Percentiles rank a stretch among this genome's conserved stretches.
Evolutionary conservation across 371 early-diverging fungal species (phyloP).

Genomic region (Mortierella sp.): DNA sequence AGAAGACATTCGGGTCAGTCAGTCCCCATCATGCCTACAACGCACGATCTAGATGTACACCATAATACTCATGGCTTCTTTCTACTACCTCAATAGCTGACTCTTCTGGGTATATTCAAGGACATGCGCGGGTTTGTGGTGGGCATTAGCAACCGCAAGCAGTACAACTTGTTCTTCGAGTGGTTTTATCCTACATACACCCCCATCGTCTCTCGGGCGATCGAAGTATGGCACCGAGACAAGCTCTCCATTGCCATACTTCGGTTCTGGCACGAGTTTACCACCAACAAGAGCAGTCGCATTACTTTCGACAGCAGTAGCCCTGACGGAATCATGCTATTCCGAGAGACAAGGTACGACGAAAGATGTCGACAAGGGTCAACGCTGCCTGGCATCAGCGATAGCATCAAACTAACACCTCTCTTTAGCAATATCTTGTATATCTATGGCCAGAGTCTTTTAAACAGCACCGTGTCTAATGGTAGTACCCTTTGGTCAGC

Average conservation of each 20-base stretch:
- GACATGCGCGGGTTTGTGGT: conserved; percentile 85
- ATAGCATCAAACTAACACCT: background rate
- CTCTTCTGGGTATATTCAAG: conserved; percentile 75
- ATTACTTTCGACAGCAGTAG: conserved; percentile 88
- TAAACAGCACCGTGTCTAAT: conserved; percentile 18
- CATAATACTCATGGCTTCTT: no score
- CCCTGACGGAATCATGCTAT: conserved; percentile 89
- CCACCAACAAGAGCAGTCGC: conserved; percentile 82
- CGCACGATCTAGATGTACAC: no score
- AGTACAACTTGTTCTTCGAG: conserved; percentile 81
- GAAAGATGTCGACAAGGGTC: conserved; percentile 1
- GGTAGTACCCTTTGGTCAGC: conserved; percentile 32
- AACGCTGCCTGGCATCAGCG: no score
- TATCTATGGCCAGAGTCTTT: conserved; percentile 44
- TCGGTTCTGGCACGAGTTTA: conserved; percentile 83
- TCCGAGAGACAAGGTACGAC: conserved; percentile 84
- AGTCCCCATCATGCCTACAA: background rate
- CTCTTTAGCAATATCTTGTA: conserved; percentile 39
- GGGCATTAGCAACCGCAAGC: conserved; percentile 69
- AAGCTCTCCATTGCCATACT: conserved; percentile 76
- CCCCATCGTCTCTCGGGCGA: conserved; percentile 68
- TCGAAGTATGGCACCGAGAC: conserved; percentile 78
- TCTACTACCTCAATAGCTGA: conserved; percentile 23
- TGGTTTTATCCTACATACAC: conserved; percentile 85
- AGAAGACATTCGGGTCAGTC: conserved; percentile 58